Evolutionary conservation across 2,329 filamentous ascomycete genomes (phyloP).

Genomic region (Emmonsiellopsis sp.): DNA sequence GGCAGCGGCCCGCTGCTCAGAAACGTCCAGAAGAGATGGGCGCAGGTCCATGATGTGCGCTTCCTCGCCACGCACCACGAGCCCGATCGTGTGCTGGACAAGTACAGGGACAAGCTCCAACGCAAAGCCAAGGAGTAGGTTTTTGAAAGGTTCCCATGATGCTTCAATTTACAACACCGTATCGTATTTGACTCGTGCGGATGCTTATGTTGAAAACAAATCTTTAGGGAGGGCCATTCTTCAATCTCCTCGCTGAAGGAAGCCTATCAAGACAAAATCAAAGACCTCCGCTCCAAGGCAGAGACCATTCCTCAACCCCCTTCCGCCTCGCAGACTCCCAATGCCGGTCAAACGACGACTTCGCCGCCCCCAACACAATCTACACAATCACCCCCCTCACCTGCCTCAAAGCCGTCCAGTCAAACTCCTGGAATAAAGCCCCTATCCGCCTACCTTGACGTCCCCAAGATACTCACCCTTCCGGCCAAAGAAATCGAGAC

Average conservation of each 20-base stretch:
- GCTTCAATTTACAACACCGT: background rate
- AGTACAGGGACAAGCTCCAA: slow-evolving; percentile 78
- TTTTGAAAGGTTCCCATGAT: background rate
- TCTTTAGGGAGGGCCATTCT: slow-evolving; percentile 55
- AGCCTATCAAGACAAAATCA: slow-evolving; percentile 78
- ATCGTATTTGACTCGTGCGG: background rate
- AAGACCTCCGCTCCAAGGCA: slow-evolving; percentile 51
- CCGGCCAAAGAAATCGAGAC: slow-evolving; percentile 74
- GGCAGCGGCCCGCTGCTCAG: slow-evolving; percentile 1
- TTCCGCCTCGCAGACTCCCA: slow-evolving; percentile 3
- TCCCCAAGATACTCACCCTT: slow-evolving; percentile 65
- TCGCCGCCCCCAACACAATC: slow-evolving; percentile 27
- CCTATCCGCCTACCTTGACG: slow-evolving; percentile 62
- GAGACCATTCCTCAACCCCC: slow-evolving; percentile 24
- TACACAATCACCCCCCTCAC: slow-evolving; percentile 4
- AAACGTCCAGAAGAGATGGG: slow-evolving; percentile 65
- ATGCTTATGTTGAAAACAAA: background rate
- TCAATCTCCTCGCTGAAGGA: slow-evolving; percentile 53
- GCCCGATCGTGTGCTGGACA: slow-evolving; percentile 60
- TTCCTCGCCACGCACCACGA: slow-evolving; percentile 73
- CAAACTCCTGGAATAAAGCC: slow-evolving; percentile 48
- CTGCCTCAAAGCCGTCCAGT: slow-evolving; percentile 26
- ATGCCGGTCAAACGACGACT: slow-evolving; percentile 13
- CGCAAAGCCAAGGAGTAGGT: slow-evolving; percentile 63
- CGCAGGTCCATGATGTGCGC: slow-evolving; percentile 83